Percentiles rank a stretch among this genome's conserved stretches.
These are phyloP conservation scores for Aspergillus bertholletiae DNA, from an alignment of 495 filamentous ascomycete species.

Conservation along the genomic window DNA sequence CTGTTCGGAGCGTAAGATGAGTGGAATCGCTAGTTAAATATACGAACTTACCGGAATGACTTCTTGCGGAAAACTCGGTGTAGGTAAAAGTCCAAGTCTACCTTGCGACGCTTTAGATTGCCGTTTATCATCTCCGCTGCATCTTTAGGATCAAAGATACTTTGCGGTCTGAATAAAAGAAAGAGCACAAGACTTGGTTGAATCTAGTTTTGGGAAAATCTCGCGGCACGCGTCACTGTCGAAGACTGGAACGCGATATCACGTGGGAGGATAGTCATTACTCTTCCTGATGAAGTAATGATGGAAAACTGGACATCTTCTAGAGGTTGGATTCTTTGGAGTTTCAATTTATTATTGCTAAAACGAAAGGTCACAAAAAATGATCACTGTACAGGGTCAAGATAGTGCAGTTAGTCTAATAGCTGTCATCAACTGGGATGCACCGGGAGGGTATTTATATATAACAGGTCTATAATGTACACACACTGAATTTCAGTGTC, in stretches of 20 bases:
- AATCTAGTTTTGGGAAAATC: neutral
- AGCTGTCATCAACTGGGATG: neutral
- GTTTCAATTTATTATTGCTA: neutral
- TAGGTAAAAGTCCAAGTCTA: conserved; percentile 83
- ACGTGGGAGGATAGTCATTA: conserved; percentile 14
- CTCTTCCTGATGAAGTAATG: neutral
- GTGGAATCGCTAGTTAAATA: neutral
- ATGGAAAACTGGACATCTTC: neutral
- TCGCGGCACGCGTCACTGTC: neutral
- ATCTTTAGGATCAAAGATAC: no score
- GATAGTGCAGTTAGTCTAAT: neutral
- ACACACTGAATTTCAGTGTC: conserved; percentile 8
- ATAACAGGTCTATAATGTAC: conserved; percentile 37
- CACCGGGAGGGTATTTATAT: conserved; percentile 19
- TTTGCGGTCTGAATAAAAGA: neutral
- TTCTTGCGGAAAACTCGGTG: conserved; percentile 76
- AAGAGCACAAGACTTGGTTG: neutral
- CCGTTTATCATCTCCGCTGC: conserved; percentile 19
- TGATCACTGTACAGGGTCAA: conserved; percentile 7
- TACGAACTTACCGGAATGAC: conserved; percentile 63
- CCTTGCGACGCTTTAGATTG: conserved; percentile 20
- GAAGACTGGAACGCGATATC: conserved; percentile 13
- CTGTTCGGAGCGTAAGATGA: conserved; percentile 35
- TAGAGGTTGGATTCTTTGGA: neutral
- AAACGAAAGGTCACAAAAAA: neutral